A percentile compares a stretch with the other conserved stretches of the same genome.
Evolutionary conservation across 768 basidiomycete genomes (phyloP).

Genomic region (Amanita inopinata): DNA sequence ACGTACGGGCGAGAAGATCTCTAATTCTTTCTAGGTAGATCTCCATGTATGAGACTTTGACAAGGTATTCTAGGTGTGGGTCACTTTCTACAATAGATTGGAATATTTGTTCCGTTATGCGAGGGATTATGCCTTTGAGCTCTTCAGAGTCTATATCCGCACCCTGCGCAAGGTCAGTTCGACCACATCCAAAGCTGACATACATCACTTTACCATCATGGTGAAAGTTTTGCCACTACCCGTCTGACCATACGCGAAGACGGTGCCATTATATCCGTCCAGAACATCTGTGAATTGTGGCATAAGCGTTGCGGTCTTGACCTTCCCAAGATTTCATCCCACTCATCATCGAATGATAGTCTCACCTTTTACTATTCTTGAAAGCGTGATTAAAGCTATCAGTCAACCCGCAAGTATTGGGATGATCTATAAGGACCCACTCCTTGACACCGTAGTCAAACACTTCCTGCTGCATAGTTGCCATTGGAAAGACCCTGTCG

Average conservation of each 20-base stretch:
- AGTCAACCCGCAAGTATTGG: conserved; percentile 9
- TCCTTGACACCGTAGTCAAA: conserved; percentile 99
- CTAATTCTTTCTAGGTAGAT: conserved; percentile 96
- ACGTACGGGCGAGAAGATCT: conserved; percentile 91
- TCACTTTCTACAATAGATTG: conserved; percentile 95
- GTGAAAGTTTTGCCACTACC: conserved; percentile 92
- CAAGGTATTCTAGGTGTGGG: conserved; percentile 91
- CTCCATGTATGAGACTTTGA: conserved; percentile 99
- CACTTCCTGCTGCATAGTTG: conserved; percentile 83
- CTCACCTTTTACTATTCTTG: conserved; percentile 82
- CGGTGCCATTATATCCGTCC: conserved; percentile 96
- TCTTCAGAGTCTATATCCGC: conserved; percentile 95
- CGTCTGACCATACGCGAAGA: conserved; percentile 84
- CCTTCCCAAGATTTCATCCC: not conserved
- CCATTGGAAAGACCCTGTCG: conserved; percentile 92
- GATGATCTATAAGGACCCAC: conserved; percentile 36
- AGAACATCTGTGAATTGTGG: conserved; percentile 81
- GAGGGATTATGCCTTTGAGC: conserved; percentile 91
- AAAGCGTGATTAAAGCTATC: conserved; percentile 15
- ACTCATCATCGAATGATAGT: no score
- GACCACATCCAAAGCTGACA: conserved; percentile 8
- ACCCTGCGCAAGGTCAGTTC: conserved; percentile 45
- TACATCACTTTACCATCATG: conserved; percentile 71
- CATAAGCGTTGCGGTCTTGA: not conserved
- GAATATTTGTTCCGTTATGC: conserved; percentile 98